Evolutionary conservation across 805 yeast species (phyloP), one percentile per base, ranked within the genome.

Genomic region (Metschnikowia arizonensis): DNA sequence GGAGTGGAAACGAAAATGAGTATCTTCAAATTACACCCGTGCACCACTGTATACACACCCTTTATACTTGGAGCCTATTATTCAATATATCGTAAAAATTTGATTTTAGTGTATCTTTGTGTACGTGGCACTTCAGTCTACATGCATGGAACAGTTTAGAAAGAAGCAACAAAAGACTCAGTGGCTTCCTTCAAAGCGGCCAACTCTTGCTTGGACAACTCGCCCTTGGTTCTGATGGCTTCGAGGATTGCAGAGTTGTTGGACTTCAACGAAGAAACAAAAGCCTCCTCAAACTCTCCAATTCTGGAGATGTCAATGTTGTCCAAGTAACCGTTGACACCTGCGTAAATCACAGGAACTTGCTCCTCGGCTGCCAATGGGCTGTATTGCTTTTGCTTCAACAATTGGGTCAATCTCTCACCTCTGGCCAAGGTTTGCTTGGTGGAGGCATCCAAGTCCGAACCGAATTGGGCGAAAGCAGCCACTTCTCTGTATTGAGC

Each of bases 401-500:
- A 84, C 74, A 93, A 80, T 81, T 90, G 98, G 64, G 99, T 93
- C 70, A 93, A 86, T 82, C 99, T 91, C 85, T 93, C 99, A 89
- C 99, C 99, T 86, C 99, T 90, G 66, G 80, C 78, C 74, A 93
- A 84, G 68, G 99, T 93, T 81, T 89, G 97, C 82, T 91, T 93
- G 76, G 99, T 93, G 52, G 97, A 89, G 63, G 99, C 98, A 77
- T 93, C 99, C 74, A 93, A 83, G 78, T 93, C 99, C 62, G 99
- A 93, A 85, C 99, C 99, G 83, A 93, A 93, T 83, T 93, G 99
- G 66, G 99, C 99, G 76, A 93, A 93, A 66, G 99, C 99, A 72
- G 99, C 99, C 65, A 93, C 99, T 85, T 93, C 99, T 88, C 99
- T 90, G 87, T 93, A 93, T 82, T 93, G 99, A 66, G 99, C 99